These are phyloP conservation scores for Pueraria montana DNA, from an alignment of 306 rosid genomes.

Conservation along the genomic window DNA sequence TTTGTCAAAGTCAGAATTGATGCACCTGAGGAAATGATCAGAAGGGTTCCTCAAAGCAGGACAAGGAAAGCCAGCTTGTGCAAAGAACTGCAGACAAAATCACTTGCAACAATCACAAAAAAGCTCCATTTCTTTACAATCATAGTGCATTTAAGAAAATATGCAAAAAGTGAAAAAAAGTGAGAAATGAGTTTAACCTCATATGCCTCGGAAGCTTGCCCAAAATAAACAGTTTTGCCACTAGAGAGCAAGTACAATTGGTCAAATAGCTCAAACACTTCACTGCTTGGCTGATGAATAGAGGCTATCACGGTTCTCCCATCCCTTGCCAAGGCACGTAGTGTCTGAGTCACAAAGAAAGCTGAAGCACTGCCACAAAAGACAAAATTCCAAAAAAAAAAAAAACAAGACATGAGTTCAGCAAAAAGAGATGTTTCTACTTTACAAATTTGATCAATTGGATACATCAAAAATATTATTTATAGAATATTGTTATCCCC, in stretches of 20 bases:
- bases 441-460: background rate
- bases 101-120: background rate
- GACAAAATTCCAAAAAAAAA: constrained; percentile 22
- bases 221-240: constrained; percentile 95
- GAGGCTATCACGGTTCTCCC: constrained; percentile 98
- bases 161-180: background rate
- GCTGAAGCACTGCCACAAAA: constrained; percentile 88
- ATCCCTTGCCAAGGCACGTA: constrained; percentile 86
- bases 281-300: constrained; percentile 98
- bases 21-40: constrained; percentile 93
- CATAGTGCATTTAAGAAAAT: background rate
- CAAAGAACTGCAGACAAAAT: constrained; percentile 79
- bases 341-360: constrained; percentile 93
- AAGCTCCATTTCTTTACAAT: constrained; percentile 17
- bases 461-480: background rate
- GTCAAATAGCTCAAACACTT: constrained; percentile 95
- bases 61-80: constrained; percentile 98
- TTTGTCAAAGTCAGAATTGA: constrained; percentile 97
- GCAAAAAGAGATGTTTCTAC: background rate
- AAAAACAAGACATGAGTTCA: background rate
- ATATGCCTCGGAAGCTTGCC: constrained; percentile 93
- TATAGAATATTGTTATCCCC: background rate
- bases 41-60: constrained; percentile 98
- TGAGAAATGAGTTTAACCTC: constrained; percentile 57
- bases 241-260: constrained; percentile 91